phyloP scores from a whole-genome alignment of 2,329 filamentous ascomycete species.

The Colletotrichum ledebouriae region DNA sequence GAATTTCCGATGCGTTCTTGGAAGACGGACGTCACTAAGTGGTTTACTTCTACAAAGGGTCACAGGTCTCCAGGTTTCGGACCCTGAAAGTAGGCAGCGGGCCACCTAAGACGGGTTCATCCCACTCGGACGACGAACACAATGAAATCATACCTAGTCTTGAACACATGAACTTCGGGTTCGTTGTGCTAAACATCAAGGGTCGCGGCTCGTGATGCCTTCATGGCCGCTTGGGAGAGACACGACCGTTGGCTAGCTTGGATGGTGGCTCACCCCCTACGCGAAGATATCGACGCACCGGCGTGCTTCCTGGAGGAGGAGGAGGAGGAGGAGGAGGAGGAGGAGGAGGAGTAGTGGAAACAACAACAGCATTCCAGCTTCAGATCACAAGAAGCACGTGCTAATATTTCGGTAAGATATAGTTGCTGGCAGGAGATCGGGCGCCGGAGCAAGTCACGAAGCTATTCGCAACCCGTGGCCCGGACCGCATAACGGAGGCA shows the following conservation, averaged over 20 bases:
- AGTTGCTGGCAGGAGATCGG: slow-evolving; percentile 1
- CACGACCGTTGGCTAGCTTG: not conserved
- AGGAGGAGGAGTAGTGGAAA: not conserved
- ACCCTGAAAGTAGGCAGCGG: not conserved
- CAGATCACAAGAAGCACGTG: not conserved
- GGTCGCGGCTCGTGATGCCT: slow-evolving; percentile 20
- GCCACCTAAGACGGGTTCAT: not conserved
- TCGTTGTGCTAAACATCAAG: not conserved
- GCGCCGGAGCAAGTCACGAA: slow-evolving; percentile 33
- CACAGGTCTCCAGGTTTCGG: slow-evolving; percentile 2
- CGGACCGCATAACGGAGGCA: slow-evolving; percentile 31
- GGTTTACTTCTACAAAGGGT: not conserved
- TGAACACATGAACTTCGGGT: not conserved
- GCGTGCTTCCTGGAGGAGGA: not conserved
- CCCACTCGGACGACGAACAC: not conserved
- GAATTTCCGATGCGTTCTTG: too few species aligned
- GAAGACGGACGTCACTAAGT: not conserved
- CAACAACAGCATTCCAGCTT: too few species aligned
- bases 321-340: not conserved
- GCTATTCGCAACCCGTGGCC: slow-evolving; percentile 27
- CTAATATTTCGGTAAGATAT: not conserved
- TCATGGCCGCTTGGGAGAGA: slow-evolving; percentile 18
- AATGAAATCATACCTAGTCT: not conserved
- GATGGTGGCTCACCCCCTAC: too few species aligned
- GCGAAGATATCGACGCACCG: slow-evolving; percentile 3